Evolutionary conservation across 2,329 filamentous ascomycete species (phyloP).

Genomic region (Ceratocystis albifundus): DNA sequence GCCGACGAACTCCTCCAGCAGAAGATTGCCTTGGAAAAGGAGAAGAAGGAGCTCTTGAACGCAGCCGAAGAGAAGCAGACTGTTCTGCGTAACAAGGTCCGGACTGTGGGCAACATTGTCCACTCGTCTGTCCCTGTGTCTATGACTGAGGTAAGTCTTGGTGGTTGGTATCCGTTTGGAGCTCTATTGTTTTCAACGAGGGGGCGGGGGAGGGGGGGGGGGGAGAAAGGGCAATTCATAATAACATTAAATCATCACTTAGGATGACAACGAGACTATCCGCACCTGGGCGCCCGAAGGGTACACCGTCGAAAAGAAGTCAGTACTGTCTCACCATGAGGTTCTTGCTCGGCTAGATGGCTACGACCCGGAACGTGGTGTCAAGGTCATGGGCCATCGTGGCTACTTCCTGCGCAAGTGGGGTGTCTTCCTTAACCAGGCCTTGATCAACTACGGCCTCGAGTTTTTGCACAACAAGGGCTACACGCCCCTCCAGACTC

Average conservation of each 20-base stretch:
- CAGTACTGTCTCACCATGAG: conserved; percentile 83
- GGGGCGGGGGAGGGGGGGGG: too few relatives aligned
- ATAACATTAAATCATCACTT: not conserved
- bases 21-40: conserved; percentile 65
- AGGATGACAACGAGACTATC: conserved; percentile 69
- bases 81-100: conserved; percentile 63
- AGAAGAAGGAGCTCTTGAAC: conserved; percentile 70
- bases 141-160: conserved; percentile 56
- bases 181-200: conserved; percentile 26
- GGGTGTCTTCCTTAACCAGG: conserved; percentile 78
- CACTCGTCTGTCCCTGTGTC: conserved; percentile 76
- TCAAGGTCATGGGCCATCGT: conserved; percentile 87
- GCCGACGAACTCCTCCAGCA: conserved; percentile 66
- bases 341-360: conserved; percentile 79
- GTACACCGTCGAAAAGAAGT: conserved; percentile 59
- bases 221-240: too few relatives aligned
- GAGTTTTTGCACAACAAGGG: conserved; percentile 75
- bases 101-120: conserved; percentile 60
- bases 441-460: conserved; percentile 87
- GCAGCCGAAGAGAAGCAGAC: conserved; percentile 63
- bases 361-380: conserved; percentile 83
- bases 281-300: conserved; percentile 73
- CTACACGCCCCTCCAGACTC: conserved; percentile 73
- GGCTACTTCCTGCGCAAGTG: conserved; percentile 87
- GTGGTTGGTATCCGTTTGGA: conserved; percentile 23